Percentiles rank a stretch among this genome's conserved stretches.
These are phyloP conservation scores for Didymella exigua DNA, from an alignment of 2,329 filamentous ascomycete genomes.

Conservation along the genomic window DNA sequence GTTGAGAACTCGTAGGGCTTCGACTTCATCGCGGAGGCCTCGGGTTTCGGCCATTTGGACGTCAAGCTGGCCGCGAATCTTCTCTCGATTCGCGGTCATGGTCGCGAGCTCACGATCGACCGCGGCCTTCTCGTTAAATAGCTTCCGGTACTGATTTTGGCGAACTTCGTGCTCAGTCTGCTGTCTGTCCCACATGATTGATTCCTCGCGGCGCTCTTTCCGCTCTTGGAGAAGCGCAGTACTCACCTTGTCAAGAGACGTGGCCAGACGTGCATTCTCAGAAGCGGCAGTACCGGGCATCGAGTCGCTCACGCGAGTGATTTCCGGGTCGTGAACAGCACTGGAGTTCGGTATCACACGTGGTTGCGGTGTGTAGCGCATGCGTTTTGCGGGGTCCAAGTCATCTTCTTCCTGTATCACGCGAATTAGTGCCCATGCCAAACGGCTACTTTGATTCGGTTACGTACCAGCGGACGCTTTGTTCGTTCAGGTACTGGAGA, in stretches of 20 bases:
- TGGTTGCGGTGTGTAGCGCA: conserved; percentile 43
- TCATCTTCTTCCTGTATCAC: conserved; percentile 28
- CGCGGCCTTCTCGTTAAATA: conserved; percentile 26
- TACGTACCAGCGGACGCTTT: conserved; percentile 39
- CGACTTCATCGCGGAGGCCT: conserved; percentile 21
- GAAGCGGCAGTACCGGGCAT: conserved; percentile 37
- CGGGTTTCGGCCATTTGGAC: conserved; percentile 20
- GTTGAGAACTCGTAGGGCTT: conserved; percentile 25
- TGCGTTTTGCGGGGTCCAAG: conserved; percentile 40
- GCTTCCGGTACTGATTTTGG: conserved; percentile 21
- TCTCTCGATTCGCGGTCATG: conserved; percentile 20
- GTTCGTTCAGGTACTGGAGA: conserved; percentile 26
- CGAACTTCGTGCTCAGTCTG: conserved; percentile 37
- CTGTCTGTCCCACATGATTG: conserved; percentile 30
- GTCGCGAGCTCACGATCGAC: conserved; percentile 24
- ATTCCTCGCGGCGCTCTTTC: conserved; percentile 22
- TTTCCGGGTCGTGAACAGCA: conserved; percentile 27
- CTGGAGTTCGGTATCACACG: conserved; percentile 10
- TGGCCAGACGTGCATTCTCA: conserved; percentile 15
- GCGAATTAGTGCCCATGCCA: background rate
- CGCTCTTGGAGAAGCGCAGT: conserved; percentile 7
- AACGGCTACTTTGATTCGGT: no score
- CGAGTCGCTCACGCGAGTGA: conserved; percentile 52
- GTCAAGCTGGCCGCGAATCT: conserved; percentile 26
- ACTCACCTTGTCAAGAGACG: conserved; percentile 19